These are phyloP conservation scores for Sporothrix luriei DNA, from an alignment of 2,329 filamentous ascomycete genomes.

Conservation along the genomic window DNA sequence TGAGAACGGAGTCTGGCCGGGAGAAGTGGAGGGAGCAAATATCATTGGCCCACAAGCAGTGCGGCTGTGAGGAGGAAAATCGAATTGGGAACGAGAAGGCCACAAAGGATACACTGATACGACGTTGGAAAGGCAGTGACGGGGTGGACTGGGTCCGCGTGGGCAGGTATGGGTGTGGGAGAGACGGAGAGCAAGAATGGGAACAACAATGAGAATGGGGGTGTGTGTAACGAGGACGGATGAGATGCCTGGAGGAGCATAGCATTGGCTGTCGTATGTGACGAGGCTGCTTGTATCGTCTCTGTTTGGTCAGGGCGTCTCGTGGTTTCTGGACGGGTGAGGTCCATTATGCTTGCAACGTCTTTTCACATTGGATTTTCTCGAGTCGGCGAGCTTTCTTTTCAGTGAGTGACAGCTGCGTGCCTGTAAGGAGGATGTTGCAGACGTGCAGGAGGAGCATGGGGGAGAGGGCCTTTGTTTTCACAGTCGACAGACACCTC, in stretches of 20 bases:
- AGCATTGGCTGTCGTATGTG: conserved; percentile 1
- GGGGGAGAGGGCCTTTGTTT: no score
- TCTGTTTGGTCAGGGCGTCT: not conserved
- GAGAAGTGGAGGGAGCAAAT: conserved; percentile 12
- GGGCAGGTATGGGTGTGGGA: conserved; percentile 6
- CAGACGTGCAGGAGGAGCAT: not conserved
- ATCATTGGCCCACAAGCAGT: conserved; percentile 6
- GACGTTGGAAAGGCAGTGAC: conserved; percentile 18
- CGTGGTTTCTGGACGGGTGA: not conserved
- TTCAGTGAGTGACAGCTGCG: not conserved
- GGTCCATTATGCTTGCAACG: conserved; percentile 5
- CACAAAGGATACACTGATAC: not conserved
- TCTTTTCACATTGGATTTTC: not conserved
- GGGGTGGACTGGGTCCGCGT: not conserved
- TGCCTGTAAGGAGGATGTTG: no score
- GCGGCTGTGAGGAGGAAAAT: not conserved
- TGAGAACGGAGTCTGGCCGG: conserved; percentile 14
- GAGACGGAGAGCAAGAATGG: not conserved
- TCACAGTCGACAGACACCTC: no score
- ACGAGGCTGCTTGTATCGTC: not conserved
- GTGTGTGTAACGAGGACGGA: conserved; percentile 1
- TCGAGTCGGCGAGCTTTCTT: no score
- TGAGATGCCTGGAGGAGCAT: not conserved
- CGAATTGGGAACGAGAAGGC: not conserved
- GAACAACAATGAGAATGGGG: not conserved